Base-by-base conservation (phyloP, 2,329 filamentous ascomycete species). In the Fonsecaea monophora region DNA sequence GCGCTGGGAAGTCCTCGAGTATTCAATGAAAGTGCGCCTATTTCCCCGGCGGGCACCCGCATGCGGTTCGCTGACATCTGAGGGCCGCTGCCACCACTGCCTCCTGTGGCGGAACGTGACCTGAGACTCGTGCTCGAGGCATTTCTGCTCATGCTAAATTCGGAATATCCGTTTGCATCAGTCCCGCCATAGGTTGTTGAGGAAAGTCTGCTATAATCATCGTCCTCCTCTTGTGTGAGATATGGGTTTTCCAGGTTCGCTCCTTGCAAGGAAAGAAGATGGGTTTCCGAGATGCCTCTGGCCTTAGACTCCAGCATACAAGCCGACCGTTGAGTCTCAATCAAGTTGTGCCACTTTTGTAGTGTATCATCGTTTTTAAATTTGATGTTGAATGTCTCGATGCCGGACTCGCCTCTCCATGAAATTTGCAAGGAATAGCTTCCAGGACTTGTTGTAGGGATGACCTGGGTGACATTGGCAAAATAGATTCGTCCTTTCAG, bases 401-500 rank as follows among this genome's bases (percentile, higher is more conserved):
- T 94, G 35, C 98, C 92, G 0, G 94, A 92, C 71, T 98, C 94
- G 38, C 94, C 94, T 80, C 95, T 98, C 95, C 95, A 99, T 85
- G 94, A 97, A 64, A 99, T 98, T 76, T 98, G 94, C 68, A 97
- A 92, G 1, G 92, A 94, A 77, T 98, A 97, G 10, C 92, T 94
- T 56, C 94, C 93, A 79, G 92, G 92, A 78, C 94, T 97, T 58
- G 90, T 89, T 67, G 95, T 84, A 18, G 91, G 94, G 50, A 97
- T 84, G n/a, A 97, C 90, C 77, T 97, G 92, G 45, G 94, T 98
- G 62, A 99, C 94, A 75, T 99, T 99, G 73, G 94, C 93, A 94
- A 99, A 98, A 81, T 97, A 98, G 74, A 99, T 99, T 60, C 95
- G 89, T 45, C 95, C 95, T 80, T 99, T 99, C 35, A 99, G 85